Percentiles rank a stretch among this genome's conserved stretches.
These are phyloP conservation scores for Sugiyamaella floridensis DNA, from an alignment of 805 yeast species.

Conservation along the genomic window DNA sequence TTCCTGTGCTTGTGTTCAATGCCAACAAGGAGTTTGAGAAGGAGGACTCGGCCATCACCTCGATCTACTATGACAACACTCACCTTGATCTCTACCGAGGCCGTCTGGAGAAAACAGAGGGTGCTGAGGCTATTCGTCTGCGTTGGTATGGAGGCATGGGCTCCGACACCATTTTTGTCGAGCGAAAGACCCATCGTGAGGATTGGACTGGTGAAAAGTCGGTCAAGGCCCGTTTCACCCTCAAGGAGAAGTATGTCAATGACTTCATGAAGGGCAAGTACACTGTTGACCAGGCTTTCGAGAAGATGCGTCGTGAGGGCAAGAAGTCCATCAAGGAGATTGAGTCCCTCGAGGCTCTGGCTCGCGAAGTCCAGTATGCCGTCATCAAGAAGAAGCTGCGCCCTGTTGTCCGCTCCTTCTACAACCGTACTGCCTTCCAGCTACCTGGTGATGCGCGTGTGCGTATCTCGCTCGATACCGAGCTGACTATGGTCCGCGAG, in stretches of 20 bases:
- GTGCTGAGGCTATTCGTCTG: conserved; percentile 96
- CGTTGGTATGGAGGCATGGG: conserved; percentile 99
- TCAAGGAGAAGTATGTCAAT: conserved; percentile 87
- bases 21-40: conserved; percentile 91
- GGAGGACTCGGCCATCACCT: conserved; percentile 94
- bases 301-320: conserved; percentile 87
- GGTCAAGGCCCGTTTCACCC: conserved; percentile 93
- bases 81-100: conserved; percentile 90
- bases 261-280: conserved; percentile 74
- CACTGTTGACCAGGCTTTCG: conserved; percentile 85
- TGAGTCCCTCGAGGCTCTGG: conserved; percentile 85
- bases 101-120: conserved; percentile 90
- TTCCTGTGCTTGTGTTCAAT: conserved; percentile 95
- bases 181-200: conserved; percentile 96
- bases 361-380: conserved; percentile 87
- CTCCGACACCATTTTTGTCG: conserved; percentile 86
- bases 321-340: conserved; percentile 81
- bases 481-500: conserved; percentile 94
- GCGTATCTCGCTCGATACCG: conserved; percentile 95
- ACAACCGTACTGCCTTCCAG: conserved; percentile 98
- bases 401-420: conserved; percentile 93
- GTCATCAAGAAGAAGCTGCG: conserved; percentile 75
- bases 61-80: conserved; percentile 89
- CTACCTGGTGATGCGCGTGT: conserved; percentile 99
- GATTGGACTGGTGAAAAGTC: conserved; percentile 99